A percentile compares a stretch with the other conserved stretches of the same genome.
Evolutionary conservation across 176 grass and related monocot species (phyloP).

Genomic region (Rhynchospora pubera): DNA sequence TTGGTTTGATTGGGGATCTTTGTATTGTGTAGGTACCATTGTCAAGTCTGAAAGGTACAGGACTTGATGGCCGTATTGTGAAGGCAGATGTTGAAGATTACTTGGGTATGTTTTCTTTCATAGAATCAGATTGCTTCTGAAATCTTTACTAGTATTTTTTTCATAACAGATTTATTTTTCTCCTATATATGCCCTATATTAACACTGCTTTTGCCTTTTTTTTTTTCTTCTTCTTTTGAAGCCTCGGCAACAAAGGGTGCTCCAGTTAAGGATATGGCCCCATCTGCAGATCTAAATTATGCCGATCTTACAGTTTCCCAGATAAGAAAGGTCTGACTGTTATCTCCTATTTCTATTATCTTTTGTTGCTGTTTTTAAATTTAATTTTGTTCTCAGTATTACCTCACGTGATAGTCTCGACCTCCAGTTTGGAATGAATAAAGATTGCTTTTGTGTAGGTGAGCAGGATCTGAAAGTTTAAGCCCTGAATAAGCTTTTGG

Average conservation of each 20-base stretch:
- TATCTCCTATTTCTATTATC: background rate
- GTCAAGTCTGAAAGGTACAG: slow-evolving; percentile 81
- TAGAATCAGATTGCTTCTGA: background rate
- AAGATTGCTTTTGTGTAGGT: slow-evolving; percentile 9
- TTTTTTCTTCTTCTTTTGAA: slow-evolving; percentile 28
- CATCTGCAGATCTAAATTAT: slow-evolving; percentile 45
- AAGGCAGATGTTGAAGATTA: slow-evolving; percentile 97
- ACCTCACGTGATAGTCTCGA: background rate
- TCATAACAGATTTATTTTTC: background rate
- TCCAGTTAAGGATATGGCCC: slow-evolving; percentile 28
- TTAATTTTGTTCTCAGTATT: background rate
- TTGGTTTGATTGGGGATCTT: slow-evolving; percentile 10
- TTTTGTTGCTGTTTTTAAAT: background rate
- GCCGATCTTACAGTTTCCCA: slow-evolving; percentile 74
- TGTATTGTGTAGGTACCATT: slow-evolving; percentile 54
- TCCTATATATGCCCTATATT: background rate
- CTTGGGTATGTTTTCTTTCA: slow-evolving; percentile 49
- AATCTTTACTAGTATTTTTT: background rate
- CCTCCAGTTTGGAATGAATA: background rate
- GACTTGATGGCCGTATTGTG: slow-evolving; percentile 87
- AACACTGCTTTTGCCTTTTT: background rate
- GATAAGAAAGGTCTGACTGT: slow-evolving; percentile 71
- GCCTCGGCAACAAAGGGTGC: slow-evolving; percentile 53
- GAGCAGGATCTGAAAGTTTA: background rate
- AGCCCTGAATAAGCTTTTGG: background rate